These are phyloP conservation scores for Cydonia oblonga DNA, from an alignment of 331 rosid species.

Conservation along the genomic window DNA sequence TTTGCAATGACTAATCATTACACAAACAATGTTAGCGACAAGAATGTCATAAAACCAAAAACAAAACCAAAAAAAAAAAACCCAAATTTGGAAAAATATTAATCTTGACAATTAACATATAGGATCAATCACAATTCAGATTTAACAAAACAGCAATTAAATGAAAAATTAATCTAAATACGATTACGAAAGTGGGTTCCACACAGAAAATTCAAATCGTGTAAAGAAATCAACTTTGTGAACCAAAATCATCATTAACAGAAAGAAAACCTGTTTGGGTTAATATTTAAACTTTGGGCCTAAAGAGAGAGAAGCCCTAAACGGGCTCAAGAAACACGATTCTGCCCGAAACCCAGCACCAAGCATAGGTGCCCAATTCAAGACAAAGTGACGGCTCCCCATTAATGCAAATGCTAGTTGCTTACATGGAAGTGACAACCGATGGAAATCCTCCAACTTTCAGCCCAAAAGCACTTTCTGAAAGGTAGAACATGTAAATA, in stretches of 20 bases:
- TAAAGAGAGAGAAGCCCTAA: too few species aligned
- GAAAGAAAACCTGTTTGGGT: too few species aligned
- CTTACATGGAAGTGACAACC: too few species aligned
- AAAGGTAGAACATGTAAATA: too few species aligned
- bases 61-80: background rate
- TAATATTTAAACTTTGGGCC: too few species aligned
- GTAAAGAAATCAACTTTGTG: background rate
- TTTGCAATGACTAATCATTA: slow-evolving; percentile 52
- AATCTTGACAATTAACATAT: background rate
- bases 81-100: background rate
- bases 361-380: too few species aligned
- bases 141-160: background rate
- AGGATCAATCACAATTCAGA: background rate
- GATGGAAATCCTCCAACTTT: too few species aligned
- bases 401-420: too few species aligned
- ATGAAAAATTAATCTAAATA: background rate
- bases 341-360: too few species aligned
- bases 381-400: too few species aligned
- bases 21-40: slow-evolving; percentile 18
- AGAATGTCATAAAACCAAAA: background rate
- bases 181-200: background rate
- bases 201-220: background rate
- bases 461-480: too few species aligned
- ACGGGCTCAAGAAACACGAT: too few species aligned
- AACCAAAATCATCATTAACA: slow-evolving; percentile 7